Base-by-base conservation (phyloP, 257 asterid species). In the Cynanchum wilfordii region DNA sequence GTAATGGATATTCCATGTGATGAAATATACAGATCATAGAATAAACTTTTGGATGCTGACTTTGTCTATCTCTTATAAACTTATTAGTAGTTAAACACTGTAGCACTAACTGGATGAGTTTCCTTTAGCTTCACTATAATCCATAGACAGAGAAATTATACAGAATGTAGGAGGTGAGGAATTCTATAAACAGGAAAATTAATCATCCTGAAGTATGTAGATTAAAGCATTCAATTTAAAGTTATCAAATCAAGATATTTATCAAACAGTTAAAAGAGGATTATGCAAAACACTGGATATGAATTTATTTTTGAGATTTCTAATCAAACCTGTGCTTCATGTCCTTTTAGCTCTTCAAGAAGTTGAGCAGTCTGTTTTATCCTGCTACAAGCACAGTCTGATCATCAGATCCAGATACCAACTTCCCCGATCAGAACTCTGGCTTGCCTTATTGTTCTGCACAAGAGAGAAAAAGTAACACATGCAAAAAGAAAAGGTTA, bases 331-430 rank as follows among this genome's bases (percentile, higher is more conserved):
- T 88, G 97, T 38, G 88, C 89, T 58, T 85, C 89, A 73, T 94
- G 98, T 78, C 88, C 99, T 86, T 91, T 94, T 80, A 94, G 80
- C 80, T 91, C 99, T 85, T 94, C 99, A 22, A 91, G 89, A 79
- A 86, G 96, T 86, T 87, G 97, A 79, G 90, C 82, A 40, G 97
- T 91, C 86, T 88, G 93, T 78, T 94, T n/a, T 94, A 84, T 94
- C 99, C 99, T 97, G 91, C n/a, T 70, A 94, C 98, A 60, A 94
- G 96, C 70, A 94, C 90, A 73, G 89, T 84, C 77, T 91, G 95
- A 80, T 94, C 99, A 79, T 94, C 99, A n/a, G 99, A 92, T 74
- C 99, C 98, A 4, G 99, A 88, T 76, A 94, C 98, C 70, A 91
- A 93, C 88, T 94, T 94, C 75, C 91, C 82, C 97, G 80, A 76